Base-by-base conservation (phyloP, 2,329 filamentous ascomycete genomes). In the Botrytis paeoniae region DNA sequence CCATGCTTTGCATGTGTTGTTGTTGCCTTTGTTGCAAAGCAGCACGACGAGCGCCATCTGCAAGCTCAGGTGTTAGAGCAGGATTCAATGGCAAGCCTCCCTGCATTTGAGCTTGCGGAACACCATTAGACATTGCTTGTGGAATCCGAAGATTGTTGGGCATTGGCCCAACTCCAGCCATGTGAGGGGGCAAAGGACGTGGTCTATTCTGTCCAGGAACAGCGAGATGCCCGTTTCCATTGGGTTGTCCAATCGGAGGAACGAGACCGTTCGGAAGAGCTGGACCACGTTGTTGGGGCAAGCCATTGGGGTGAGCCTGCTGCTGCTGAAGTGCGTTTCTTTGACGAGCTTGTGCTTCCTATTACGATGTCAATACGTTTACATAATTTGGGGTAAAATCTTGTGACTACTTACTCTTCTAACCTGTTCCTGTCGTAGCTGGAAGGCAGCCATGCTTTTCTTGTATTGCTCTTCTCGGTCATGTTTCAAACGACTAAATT, bases 401-500 rank as follows among this genome's bases (percentile, higher is more conserved):
- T 57, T 3, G 37, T 18, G 37, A 20, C 37, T 76, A 83, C 85
- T 81, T 85, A 89, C 88, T 82, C 87, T 84, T 80, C 88, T 83
- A 75, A 86, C 84, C 75, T 83, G 82, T 78, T 84, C 83, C 74
- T 80, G 78, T 75, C 78, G 77, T 75, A 75, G 75, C 70, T 80
- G 78, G 29, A 78, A 85, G 75, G 86, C 84, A 69, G 85, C 84
- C 84, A 91, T 85, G 79, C 87, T 86, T 80, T 91, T 88, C 32
- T 86, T 86, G 73, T 91, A 79, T 75, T 87, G 86, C 79, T 95
- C 86, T 78, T 98, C 95, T 62, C 93, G 89, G 80, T 98, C 95
- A 83, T 92, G 91, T 78, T 96, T 94, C 80, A 98, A 87, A 70
- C 93, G 87, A 80, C 95, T 98, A 81, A 98, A 97, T 77, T 98